Conservation (phyloP, 345 rosid species). For the Aquilaria sinensis region DNA sequence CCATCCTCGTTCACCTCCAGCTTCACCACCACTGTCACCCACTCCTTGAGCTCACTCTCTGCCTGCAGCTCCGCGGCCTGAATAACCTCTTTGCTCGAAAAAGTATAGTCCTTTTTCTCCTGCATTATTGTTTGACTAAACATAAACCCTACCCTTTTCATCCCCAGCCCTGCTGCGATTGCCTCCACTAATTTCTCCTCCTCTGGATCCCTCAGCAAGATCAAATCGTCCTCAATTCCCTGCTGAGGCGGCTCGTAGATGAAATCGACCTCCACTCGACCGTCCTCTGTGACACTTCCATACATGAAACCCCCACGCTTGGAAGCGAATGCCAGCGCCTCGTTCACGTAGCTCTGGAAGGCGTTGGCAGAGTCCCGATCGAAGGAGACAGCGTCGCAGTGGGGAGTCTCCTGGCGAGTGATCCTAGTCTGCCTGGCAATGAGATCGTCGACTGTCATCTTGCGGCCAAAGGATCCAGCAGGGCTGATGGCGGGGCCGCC, state of each 20-base stretch:
- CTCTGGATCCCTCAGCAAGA: slow-evolving; percentile 49
- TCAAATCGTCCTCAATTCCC: slow-evolving; percentile 50
- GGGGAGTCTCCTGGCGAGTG: slow-evolving; percentile 73
- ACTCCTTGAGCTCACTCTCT: slow-evolving; percentile 74
- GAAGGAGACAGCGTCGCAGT: slow-evolving; percentile 75
- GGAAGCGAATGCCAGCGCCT: slow-evolving; percentile 65
- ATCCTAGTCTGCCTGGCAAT: slow-evolving; percentile 90
- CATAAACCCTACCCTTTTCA: slow-evolving; percentile 83
- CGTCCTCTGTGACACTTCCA: slow-evolving; percentile 72
- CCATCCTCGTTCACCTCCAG: slow-evolving; percentile 85
- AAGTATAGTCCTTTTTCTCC: slow-evolving; percentile 71
- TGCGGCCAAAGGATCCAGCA: slow-evolving; percentile 86
- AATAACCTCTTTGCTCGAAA: slow-evolving; percentile 66
- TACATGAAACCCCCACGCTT: slow-evolving; percentile 95
- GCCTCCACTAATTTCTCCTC: slow-evolving; percentile 84
- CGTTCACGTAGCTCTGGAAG: slow-evolving; percentile 72
- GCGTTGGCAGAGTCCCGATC: slow-evolving; percentile 81
- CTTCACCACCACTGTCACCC: slow-evolving; percentile 93
- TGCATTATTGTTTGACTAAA: slow-evolving; percentile 63
- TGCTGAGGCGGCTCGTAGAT: slow-evolving; percentile 95
- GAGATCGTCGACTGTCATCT: slow-evolving; percentile 95
- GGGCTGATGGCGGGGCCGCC: slow-evolving; percentile 64
- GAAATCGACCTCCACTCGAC: slow-evolving; percentile 73
- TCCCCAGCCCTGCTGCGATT: slow-evolving; percentile 70
- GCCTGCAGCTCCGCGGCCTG: slow-evolving; percentile 75